Percentiles rank a stretch among this genome's conserved stretches.
These are phyloP conservation scores for Candida chauliodis DNA, from an alignment of 805 yeast species.

Conservation along the genomic window DNA sequence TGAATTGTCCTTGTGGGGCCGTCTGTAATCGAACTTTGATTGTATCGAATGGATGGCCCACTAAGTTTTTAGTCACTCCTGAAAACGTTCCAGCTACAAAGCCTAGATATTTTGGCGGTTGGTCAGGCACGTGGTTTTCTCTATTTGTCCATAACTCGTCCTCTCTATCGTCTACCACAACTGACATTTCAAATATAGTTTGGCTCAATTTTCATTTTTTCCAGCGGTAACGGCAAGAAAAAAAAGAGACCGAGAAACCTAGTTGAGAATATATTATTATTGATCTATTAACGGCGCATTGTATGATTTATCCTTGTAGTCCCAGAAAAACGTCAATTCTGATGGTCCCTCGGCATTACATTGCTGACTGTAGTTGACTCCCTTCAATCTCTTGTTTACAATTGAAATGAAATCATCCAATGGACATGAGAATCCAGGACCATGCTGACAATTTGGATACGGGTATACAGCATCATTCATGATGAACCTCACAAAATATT, in stretches of 20 bases:
- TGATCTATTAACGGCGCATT: constrained; percentile 10
- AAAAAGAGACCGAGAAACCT: no score
- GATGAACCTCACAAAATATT: constrained; percentile 34
- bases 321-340: constrained; percentile 41
- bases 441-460: constrained; percentile 27
- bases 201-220: not conserved
- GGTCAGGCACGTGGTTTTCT: constrained; percentile 13
- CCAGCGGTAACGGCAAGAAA: constrained; percentile 1
- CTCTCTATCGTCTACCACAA: constrained; percentile 25
- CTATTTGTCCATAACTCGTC: constrained; percentile 17
- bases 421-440: constrained; percentile 44
- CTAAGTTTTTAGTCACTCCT: constrained; percentile 82
- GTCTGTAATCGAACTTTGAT: constrained; percentile 84
- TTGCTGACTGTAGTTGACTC: constrained; percentile 21
- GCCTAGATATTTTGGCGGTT: constrained; percentile 61
- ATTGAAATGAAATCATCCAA: constrained; percentile 29
- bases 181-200: constrained; percentile 16
- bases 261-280: no score
- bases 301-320: constrained; percentile 18
- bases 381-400: constrained; percentile 25
- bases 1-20: constrained; percentile 55
- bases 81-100: constrained; percentile 87
- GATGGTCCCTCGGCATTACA: constrained; percentile 26
- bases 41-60: constrained; percentile 93
- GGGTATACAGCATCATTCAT: constrained; percentile 41